Percentiles rank a stretch among this genome's conserved stretches.
Conservation (phyloP, 495 filamentous ascomycete genomes). For the Daldinia bambusicola region DNA sequence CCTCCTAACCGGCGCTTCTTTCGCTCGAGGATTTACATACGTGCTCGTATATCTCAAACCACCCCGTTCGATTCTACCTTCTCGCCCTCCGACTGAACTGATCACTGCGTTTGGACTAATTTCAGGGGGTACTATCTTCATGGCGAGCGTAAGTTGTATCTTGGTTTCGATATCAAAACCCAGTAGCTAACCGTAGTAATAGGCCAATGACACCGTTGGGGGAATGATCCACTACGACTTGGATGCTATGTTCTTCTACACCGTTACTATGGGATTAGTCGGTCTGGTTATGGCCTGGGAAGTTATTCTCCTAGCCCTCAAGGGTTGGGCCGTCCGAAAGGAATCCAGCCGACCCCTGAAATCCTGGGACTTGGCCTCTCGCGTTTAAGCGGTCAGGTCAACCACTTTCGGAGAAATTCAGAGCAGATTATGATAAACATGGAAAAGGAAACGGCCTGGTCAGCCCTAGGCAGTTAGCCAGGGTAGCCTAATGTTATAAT, state of each 20-base stretch:
- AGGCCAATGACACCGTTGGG: conserved; percentile 70
- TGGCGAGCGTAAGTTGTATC: conserved; percentile 77
- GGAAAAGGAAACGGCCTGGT: conserved; percentile 17
- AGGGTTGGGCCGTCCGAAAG: conserved; percentile 83
- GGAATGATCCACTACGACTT: conserved; percentile 79
- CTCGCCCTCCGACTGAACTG: conserved; percentile 91
- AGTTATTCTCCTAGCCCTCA: conserved; percentile 80
- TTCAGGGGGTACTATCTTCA: conserved; percentile 89
- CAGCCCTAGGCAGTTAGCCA: neutral
- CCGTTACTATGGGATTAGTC: conserved; percentile 84
- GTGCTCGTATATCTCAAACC: conserved; percentile 81
- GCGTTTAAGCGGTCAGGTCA: conserved; percentile 15
- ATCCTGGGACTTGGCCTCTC: conserved; percentile 34
- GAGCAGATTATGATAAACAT: conserved; percentile 2
- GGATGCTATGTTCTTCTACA: conserved; percentile 93
- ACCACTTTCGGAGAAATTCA: neutral
- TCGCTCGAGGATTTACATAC: conserved; percentile 84
- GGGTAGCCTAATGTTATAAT: neutral
- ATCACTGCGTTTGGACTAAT: conserved; percentile 87
- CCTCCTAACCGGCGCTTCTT: conserved; percentile 81
- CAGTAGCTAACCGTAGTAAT: conserved; percentile 56
- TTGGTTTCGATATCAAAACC: neutral
- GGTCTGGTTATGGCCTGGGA: conserved; percentile 89
- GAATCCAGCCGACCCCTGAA: conserved; percentile 53
- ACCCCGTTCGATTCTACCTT: conserved; percentile 84